Percentiles rank a stretch among this genome's conserved stretches.
Conservation (phyloP, 768 basidiomycete species). For the Trametes maxima region DNA sequence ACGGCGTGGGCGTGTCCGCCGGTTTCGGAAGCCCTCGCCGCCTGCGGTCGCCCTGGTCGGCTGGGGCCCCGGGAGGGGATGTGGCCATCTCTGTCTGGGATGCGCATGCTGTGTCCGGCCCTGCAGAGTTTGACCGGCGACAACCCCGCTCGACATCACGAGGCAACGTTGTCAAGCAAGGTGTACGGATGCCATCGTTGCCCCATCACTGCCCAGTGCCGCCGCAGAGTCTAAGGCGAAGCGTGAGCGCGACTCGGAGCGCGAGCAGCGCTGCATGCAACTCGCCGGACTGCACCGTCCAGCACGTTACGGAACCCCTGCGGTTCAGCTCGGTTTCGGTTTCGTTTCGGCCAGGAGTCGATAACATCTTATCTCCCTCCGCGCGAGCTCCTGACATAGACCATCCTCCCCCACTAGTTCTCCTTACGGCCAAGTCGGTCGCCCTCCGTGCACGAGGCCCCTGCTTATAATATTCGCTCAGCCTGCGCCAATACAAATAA, state of each 20-base stretch:
- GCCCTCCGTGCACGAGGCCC: slow-evolving; percentile 28
- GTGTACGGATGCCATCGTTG: slow-evolving; percentile 26
- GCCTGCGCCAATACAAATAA: slow-evolving; percentile 21
- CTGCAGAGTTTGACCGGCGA: slow-evolving; percentile 17
- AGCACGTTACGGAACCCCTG: slow-evolving; percentile 25
- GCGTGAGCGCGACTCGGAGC: too few species aligned
- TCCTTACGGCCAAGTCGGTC: slow-evolving; percentile 28
- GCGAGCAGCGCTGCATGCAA: neutral
- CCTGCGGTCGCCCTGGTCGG: neutral
- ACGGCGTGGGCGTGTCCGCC: slow-evolving; percentile 6
- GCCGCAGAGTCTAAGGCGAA: slow-evolving; percentile 12
- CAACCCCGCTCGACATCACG: slow-evolving; percentile 25
- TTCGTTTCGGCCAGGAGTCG: slow-evolving; percentile 17
- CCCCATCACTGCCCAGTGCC: slow-evolving; percentile 23
- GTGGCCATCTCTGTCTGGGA: slow-evolving; percentile 2
- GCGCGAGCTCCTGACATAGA: slow-evolving; percentile 26
- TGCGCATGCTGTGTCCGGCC: slow-evolving; percentile 16
- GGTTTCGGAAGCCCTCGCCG: neutral
- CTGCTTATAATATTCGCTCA: slow-evolving; percentile 8
- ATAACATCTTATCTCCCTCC: slow-evolving; percentile 35
- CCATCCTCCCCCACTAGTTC: slow-evolving; percentile 25
- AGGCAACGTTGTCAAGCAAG: slow-evolving; percentile 28
- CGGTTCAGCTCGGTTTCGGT: slow-evolving; percentile 8
- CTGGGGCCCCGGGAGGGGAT: neutral
- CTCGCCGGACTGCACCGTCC: neutral